phyloP scores from a whole-genome alignment of 2,329 filamentous ascomycete genomes.

The Phialophora tarda region DNA sequence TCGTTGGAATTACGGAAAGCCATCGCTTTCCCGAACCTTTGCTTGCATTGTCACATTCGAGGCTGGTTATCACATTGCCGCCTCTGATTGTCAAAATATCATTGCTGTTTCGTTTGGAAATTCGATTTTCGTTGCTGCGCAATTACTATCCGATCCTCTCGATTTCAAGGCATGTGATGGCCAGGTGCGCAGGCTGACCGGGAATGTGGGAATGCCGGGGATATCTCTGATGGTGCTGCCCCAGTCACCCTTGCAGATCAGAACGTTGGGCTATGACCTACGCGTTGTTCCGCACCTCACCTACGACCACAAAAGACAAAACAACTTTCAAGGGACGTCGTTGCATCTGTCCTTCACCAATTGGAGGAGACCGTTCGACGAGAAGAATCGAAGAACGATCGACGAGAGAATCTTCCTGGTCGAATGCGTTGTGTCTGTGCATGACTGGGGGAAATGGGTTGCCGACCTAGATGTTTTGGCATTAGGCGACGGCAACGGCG shows the following conservation, averaged over 20 bases:
- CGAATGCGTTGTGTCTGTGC: slow-evolving; percentile 38
- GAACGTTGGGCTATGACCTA: neutral
- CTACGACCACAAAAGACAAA: slow-evolving; percentile 26
- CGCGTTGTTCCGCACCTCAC: slow-evolving; percentile 1
- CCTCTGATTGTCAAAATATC: slow-evolving; percentile 25
- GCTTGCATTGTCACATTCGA: neutral
- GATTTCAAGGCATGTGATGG: neutral
- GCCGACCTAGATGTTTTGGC: slow-evolving; percentile 33
- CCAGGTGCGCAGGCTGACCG: slow-evolving; percentile 38
- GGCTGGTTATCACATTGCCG: slow-evolving; percentile 4
- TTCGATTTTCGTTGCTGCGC: slow-evolving; percentile 39
- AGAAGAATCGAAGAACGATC: slow-evolving; percentile 1
- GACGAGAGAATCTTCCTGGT: slow-evolving; percentile 30
- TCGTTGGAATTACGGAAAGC: neutral
- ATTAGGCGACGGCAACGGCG: neutral
- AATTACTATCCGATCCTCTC: slow-evolving; percentile 39
- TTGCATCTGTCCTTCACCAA: slow-evolving; percentile 34
- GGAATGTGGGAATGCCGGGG: slow-evolving; percentile 37
- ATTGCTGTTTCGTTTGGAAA: slow-evolving; percentile 41
- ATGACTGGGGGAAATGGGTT: slow-evolving; percentile 37
- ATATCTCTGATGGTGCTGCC: slow-evolving; percentile 35
- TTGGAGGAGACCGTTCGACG: slow-evolving; percentile 22
- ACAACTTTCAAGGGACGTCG: slow-evolving; percentile 33
- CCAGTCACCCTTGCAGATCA: slow-evolving; percentile 4
- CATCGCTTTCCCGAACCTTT: neutral